Evolutionary conservation across 2,329 filamentous ascomycete genomes (phyloP), one percentile per base, ranked within the genome.

Genomic region (Venturia effusa): DNA sequence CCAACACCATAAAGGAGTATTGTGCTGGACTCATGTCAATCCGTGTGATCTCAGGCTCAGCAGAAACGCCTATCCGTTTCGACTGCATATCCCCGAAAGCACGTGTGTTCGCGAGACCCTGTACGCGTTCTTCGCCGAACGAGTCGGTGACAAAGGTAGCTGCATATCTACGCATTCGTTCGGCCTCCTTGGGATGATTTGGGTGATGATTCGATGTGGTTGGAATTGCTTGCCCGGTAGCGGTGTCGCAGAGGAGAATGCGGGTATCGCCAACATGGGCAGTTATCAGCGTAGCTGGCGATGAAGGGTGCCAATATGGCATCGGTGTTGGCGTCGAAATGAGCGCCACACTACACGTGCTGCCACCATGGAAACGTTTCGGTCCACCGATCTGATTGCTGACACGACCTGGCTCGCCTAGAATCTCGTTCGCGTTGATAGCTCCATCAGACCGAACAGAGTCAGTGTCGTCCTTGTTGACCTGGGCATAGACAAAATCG

Each of bases 41-140:
- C 41, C 89, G 86, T 1, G 84, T 85, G 66, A 97, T 85, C 71
- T 97, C 92, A 0, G 94, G 94, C 75, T 99, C 94, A 1, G 94
- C 94, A 4, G 88, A 92, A 15, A 99, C 93, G 34, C 94, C 94
- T 62, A 97, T 88, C 62, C 93, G 88, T 77, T 99, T 99, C 64
- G 87, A 90, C 40, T 84, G 83, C 77, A 97, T 91, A 77, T 99
- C 94, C 32, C 94, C 94, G 73, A 99, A 97, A 4, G 94, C 84
- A 37, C 94, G 89, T 39, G 90, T 95, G 77, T 99, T 99, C 69
- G 94, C 94, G 0, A 99, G 82, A 0, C 94, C 93, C 17, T 87
- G 87, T 75, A 99, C 94, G 69, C 94, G 91, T 76, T 97, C 92
- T 77, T 99, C 94, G 71, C 94, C 94, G 74, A 99, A 99, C 40